A percentile compares a stretch with the other conserved stretches of the same genome.
phyloP scores from a whole-genome alignment of 139 green algal species.

The Tetradesmus lagerheimii region DNA sequence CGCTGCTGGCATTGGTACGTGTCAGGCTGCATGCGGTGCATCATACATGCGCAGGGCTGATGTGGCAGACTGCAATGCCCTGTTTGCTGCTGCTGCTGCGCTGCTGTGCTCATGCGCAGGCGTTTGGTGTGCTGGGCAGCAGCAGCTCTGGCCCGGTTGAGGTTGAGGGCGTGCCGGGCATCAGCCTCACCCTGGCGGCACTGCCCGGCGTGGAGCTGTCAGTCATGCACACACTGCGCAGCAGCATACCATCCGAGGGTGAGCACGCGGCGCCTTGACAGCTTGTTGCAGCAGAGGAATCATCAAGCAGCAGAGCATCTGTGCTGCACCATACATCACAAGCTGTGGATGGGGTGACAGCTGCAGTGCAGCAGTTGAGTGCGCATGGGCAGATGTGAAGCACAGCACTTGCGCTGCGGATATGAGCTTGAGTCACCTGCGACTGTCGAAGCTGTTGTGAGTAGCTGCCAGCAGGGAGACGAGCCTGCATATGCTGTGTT shows the following conservation, averaged over 20 bases:
- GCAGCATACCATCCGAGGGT: conserved; percentile 43
- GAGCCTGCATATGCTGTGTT: neutral
- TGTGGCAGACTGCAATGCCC: neutral
- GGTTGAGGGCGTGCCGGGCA: conserved; percentile 37
- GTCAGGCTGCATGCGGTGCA: neutral
- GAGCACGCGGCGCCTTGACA: neutral
- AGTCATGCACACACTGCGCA: conserved; percentile 44
- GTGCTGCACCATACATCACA: neutral
- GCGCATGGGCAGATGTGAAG: no score
- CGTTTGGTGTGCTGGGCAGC: conserved; percentile 43
- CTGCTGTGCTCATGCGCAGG: neutral
- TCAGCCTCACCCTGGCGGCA: conserved; percentile 35
- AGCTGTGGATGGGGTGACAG: no score
- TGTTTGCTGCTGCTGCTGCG: conserved; percentile 17
- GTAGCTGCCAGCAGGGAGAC: no score
- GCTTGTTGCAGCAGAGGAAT: neutral
- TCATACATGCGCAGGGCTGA: neutral
- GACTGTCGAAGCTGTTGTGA: no score
- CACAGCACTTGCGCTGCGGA: no score
- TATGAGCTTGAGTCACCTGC: no score
- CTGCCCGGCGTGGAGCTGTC: conserved; percentile 43
- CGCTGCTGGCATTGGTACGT: no score
- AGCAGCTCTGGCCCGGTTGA: neutral
- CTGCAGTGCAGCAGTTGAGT: no score
- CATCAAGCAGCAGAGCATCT: neutral